Base-by-base conservation (phyloP, 768 basidiomycete genomes). In the Agaricus bisporus region DNA sequence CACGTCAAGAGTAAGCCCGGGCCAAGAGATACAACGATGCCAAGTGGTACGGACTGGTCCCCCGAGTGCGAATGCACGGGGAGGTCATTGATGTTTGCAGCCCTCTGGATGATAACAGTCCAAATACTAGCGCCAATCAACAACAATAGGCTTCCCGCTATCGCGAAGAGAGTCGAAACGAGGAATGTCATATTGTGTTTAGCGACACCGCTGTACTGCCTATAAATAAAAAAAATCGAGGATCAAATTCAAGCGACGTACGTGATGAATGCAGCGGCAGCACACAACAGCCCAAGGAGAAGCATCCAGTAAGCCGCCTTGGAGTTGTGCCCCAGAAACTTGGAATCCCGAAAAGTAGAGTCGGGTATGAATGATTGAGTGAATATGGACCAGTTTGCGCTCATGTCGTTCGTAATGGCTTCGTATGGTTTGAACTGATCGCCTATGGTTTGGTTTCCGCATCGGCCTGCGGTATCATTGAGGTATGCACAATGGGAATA, bases 401-500 rank as follows among this genome's bases (percentile, higher is more conserved):
- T 63, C 82, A 90, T 88, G 70, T 92, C 89, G 48, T 75, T 73
- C 36, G 79, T 76, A 58, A 91, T 74, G 38, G 73, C 74, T 38
- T 75, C 70, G 62, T 79, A 86, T n/a, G 90, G 90, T 46, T 73
- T 70, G 65, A 86, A 89, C 53, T 72, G 73, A 58, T 73, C 69
- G 44, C 80, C 87, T 28, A 77, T 66, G 29, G 82, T 79, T 39
- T 74, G 70, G 61, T 83, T 84, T 28, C 82, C 77, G 65, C 89
- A 91, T 46, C 68, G 76, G 25, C 88, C 89, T 28, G 71, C 72
- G 18, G 75, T 74, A 39, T 69, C 66, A 58, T 82, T 78, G 59
- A 85, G 71, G 60, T 84, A 91, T 60, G 77, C 89, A 60, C 90
- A 92, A 64, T 87, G 81, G 17, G 82, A 81, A 69, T 91, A 92